Evolutionary conservation across 148 eudicot species (phyloP), one percentile per base, ranked within the genome.

Genomic region (Beta vulgaris): DNA sequence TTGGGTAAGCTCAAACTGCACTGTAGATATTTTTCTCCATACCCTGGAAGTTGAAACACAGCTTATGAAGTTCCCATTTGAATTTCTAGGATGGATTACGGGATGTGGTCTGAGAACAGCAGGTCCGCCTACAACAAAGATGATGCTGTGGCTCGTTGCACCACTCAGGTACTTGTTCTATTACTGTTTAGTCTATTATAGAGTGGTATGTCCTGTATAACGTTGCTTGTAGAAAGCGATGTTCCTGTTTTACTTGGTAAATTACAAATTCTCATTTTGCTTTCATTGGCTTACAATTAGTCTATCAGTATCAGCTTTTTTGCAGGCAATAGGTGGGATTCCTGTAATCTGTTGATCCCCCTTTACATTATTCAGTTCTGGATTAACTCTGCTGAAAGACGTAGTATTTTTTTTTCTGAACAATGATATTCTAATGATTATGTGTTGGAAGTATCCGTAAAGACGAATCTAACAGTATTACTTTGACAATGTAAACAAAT

Each of bases 61-160:
- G 48, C 46, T 80, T 37, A 72, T 49, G 19, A 35, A 68, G 43
- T 71, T 71, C 0, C 40, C 35, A 9, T 43, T 37, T 55, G 2
- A 68, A 69, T 80, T 80, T 69, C 42, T 48, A 95, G 98, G 68
- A 95, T 95, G 98, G 97, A 95, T 83, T 88, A 72, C 43, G 97
- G 98, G 64, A 85, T 81, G 15, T 95, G 98, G 98, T 90, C 93
- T 1, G 98, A 92, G 82, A 87, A 89, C 76, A 95, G 98, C 79
- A 84, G 98, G 80, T 71, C 80, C 29, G 83, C 80, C 37, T 95
- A 95, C 85, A 95, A 95, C 88, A 92, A 88, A 85, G 85, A 93
- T 86, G 98, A 95, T 73, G 97, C 96, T 54, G 96, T 95, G 75
- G 98, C 98, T 77, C 97, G 98, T 58, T 85, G 87, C 87, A 92